Percentiles rank a stretch among this genome's conserved stretches.
Conservation (phyloP, 192 early-diverging fungal genomes). For the Anaeromyces robustus region DNA sequence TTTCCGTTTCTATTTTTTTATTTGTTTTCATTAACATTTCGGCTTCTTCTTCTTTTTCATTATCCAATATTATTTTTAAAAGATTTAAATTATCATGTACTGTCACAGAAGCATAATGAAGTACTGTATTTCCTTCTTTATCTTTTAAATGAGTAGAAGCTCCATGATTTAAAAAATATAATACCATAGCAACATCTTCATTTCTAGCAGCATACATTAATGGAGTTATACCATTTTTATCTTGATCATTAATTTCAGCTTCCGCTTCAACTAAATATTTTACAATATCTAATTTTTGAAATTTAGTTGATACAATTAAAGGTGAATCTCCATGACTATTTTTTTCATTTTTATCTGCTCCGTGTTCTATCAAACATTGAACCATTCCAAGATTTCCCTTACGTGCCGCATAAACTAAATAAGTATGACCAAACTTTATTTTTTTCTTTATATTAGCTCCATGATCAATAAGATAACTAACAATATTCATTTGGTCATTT, state of each 20-base stretch:
- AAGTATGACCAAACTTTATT: not conserved
- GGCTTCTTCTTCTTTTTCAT: no score
- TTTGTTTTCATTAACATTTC: no score
- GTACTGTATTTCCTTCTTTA: not conserved
- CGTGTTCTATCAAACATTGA: not conserved
- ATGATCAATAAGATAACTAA: not conserved
- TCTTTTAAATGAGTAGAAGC: not conserved
- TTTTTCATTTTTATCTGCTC: not conserved
- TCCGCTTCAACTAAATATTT: not conserved
- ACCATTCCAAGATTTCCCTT: not conserved
- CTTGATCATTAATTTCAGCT: not conserved
- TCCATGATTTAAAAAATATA: not conserved
- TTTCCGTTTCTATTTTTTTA: no score
- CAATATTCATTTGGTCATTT: not conserved
- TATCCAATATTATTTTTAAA: no score
- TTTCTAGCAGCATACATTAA: not conserved
- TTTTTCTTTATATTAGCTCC: not conserved
- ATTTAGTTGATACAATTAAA: not conserved
- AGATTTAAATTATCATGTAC: no score
- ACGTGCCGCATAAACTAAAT: not conserved
- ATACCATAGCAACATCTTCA: not conserved
- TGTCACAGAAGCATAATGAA: not conserved
- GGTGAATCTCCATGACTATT: not conserved
- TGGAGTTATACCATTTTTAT: not conserved
- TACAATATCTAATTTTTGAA: not conserved